Evolutionary conservation across 352 stramenopile species (phyloP), one percentile per base, ranked within the genome.

Genomic region (Blastocystis sp.): DNA sequence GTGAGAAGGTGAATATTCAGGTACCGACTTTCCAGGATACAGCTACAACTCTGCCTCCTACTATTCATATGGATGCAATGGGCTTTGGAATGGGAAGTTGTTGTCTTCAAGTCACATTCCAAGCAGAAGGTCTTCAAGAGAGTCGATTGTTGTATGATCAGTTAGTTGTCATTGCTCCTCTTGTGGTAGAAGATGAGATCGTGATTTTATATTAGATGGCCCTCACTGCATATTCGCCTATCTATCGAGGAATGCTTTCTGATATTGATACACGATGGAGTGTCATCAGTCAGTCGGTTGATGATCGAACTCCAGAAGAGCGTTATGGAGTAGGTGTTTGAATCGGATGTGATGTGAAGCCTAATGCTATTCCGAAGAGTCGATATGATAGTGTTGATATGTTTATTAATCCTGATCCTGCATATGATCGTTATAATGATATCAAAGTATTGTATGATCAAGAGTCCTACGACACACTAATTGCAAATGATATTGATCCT

Each of bases 31-130:
- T 95, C 89, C 89, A 91, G 58, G 93, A 96, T 89, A 88, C 77
- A 16, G 90, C 95, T 29, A 96, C 92, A 42, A 77, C 49, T 32
- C n/a, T 89, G 5, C 65, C 78, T 0, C 59, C 51, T 21, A 80
- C 80, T 3, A 93, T 99, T 89, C 94, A 99, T 90, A 98, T 99
- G 96, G 97, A 99, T 91, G 95, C 94, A 65, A 99, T 99, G 96
- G 96, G 95, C 16, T 99, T 99, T 90, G 97, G 97, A n/a, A 99
- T 99, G 97, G 97, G 97, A 56, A 98, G 97, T 91, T 99, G 96
- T 91, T 99, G 97, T 88, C 91, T 99, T 43, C 97, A 99, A 90
- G 89, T 92, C 39, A 92, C 90, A 29, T 92, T 92, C 58, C 90
- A 92, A 78, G 96, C 95, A 57, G 96, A 97, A 89, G 97, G 99